Percentiles rank a stretch among this genome's conserved stretches.
These are phyloP conservation scores for Colletotrichum sp. DNA, from an alignment of 2,329 filamentous ascomycete genomes.

Conservation along the genomic window DNA sequence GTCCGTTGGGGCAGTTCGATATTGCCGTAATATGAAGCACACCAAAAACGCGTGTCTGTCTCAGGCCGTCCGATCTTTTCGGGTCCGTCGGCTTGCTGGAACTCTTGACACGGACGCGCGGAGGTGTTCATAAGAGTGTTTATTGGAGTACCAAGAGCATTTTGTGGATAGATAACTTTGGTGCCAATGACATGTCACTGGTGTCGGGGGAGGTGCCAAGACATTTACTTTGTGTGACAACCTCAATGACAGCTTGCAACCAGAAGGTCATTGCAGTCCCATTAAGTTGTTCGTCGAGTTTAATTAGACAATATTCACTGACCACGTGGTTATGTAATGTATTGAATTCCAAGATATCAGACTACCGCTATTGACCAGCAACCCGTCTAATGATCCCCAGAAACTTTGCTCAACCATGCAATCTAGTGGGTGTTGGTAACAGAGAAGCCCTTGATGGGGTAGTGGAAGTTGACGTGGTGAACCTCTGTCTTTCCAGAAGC, in stretches of 20 bases:
- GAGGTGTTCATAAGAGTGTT: background rate
- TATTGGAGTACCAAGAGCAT: background rate
- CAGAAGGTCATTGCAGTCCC: background rate
- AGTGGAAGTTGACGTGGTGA: conserved; percentile 17
- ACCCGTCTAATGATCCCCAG: background rate
- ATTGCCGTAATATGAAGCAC: background rate
- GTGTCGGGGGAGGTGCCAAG: background rate
- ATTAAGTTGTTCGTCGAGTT: background rate
- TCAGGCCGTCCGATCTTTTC: background rate
- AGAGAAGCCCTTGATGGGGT: conserved; percentile 14
- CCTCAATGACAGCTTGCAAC: background rate
- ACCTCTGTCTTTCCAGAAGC: background rate
- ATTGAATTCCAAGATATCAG: background rate
- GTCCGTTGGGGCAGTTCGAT: background rate
- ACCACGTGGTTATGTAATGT: background rate
- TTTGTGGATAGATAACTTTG: background rate
- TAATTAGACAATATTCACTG: background rate
- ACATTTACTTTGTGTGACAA: background rate
- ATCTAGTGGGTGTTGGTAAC: conserved; percentile 5
- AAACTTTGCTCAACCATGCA: background rate
- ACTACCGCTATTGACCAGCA: background rate
- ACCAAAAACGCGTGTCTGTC: background rate
- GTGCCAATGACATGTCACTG: background rate
- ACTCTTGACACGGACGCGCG: background rate
- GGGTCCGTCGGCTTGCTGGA: background rate